These are phyloP conservation scores for Torrubiellomyces zombiae DNA, from an alignment of 2,329 filamentous ascomycete genomes.

Conservation along the genomic window DNA sequence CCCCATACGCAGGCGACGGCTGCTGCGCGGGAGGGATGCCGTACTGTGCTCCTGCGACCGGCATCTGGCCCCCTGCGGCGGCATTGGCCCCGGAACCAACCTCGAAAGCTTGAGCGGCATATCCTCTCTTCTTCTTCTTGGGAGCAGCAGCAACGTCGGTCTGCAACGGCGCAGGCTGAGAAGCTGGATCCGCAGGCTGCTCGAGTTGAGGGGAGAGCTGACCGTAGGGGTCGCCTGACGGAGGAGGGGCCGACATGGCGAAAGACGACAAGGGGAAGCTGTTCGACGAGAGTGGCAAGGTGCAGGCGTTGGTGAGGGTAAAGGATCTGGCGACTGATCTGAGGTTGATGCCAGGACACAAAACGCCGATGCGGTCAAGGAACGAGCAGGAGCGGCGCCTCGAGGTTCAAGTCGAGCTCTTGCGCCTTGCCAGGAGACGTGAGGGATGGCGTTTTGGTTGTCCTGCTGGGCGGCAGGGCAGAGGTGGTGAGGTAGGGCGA, in stretches of 20 bases:
- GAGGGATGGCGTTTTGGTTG: too few species aligned
- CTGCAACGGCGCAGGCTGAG: slow-evolving; percentile 13
- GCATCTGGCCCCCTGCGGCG: slow-evolving; percentile 29
- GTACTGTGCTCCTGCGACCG: slow-evolving; percentile 24
- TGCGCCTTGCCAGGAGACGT: too few species aligned
- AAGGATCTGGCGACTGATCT: too few species aligned
- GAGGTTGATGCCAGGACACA: too few species aligned
- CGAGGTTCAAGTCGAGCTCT: too few species aligned
- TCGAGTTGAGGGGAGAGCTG: slow-evolving; percentile 27
- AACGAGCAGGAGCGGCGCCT: too few species aligned
- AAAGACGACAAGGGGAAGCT: slow-evolving; percentile 9
- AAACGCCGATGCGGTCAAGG: too few species aligned
- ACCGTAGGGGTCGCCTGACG: slow-evolving; percentile 38
- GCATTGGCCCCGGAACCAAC: slow-evolving; percentile 81
- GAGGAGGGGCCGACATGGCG: slow-evolving; percentile 41
- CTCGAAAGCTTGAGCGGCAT: slow-evolving; percentile 88
- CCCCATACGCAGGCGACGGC: slow-evolving; percentile 35
- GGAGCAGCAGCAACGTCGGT: slow-evolving; percentile 27
- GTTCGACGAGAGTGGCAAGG: slow-evolving; percentile 7
- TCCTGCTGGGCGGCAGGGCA: too few species aligned
- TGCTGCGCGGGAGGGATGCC: slow-evolving; percentile 25
- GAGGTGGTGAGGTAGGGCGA: too few species aligned
- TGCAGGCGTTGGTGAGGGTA: slow-evolving; percentile 3
- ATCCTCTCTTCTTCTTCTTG: slow-evolving; percentile 84
- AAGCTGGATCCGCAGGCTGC: slow-evolving; percentile 21